These are phyloP conservation scores for Hanseniaspora singularis DNA, from an alignment of 805 yeast genomes.

Conservation along the genomic window DNA sequence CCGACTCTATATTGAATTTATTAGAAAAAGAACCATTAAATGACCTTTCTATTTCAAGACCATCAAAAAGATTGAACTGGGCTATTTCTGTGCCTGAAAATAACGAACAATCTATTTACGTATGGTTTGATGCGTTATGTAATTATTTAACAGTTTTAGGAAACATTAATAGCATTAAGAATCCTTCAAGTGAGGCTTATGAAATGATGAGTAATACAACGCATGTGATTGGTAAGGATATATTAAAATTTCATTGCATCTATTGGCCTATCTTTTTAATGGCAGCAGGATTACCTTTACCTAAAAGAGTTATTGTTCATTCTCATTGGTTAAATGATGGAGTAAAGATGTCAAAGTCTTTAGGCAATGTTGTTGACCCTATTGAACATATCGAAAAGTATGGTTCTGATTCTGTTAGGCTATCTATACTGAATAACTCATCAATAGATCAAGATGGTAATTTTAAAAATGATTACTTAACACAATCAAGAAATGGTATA, in stretches of 20 bases:
- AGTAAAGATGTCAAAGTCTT: constrained; percentile 81
- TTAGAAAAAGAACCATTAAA: constrained; percentile 37
- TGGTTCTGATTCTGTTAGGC: constrained; percentile 63
- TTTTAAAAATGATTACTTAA: constrained; percentile 49
- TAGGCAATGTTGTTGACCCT: constrained; percentile 93
- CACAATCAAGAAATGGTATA: constrained; percentile 40
- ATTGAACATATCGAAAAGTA: constrained; percentile 46
- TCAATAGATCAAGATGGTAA: constrained; percentile 68
- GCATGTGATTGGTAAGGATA: constrained; percentile 88
- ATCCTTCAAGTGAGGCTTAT: constrained; percentile 19
- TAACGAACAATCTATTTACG: constrained; percentile 67
- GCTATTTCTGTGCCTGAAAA: constrained; percentile 84
- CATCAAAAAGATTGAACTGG: constrained; percentile 68
- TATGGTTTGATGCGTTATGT: constrained; percentile 91
- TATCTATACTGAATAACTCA: constrained; percentile 65
- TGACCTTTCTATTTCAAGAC: constrained; percentile 83
- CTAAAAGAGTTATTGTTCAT: constrained; percentile 71
- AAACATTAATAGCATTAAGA: constrained; percentile 31
- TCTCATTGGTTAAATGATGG: constrained; percentile 91
- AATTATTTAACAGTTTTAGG: constrained; percentile 72
- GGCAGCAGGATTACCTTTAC: constrained; percentile 66
- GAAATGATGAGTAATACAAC: constrained; percentile 35
- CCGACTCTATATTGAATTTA: constrained; percentile 44
- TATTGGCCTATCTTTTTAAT: constrained; percentile 88
- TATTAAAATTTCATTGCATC: constrained; percentile 73